Base-by-base conservation (phyloP, 805 yeast species). In the Lipomyces sp. region DNA sequence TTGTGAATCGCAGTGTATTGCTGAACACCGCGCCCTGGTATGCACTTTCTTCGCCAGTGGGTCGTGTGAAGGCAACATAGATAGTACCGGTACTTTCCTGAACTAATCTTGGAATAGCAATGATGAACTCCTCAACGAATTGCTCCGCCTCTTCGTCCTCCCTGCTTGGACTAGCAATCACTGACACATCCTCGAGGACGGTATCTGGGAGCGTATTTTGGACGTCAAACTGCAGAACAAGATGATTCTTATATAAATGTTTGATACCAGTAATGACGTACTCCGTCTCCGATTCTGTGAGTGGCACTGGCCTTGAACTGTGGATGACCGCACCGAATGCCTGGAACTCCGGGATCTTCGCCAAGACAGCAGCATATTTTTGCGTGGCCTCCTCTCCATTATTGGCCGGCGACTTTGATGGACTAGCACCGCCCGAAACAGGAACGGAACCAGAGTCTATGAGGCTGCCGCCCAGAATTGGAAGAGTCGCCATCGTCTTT, bases 251-350 rank as follows among this genome's bases (percentile, higher is more conserved):
- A 78, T 90, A 95, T 64, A 93, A 79, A 77, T 93, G 98, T 78
- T 91, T 93, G 64, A 90, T 82, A 45, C 89, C 93, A 61, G 84
- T 84, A 66, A 95, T 96, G 55, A 92, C 93, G 77, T 92, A 92
- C 79, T 95, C 99, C 68, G 96, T 92, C 77, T 93, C 98, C 66
- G 85, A 83, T 77, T 95, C 99, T 30, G 98, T 93, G 74, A 94
- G 85, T 71, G 88, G 86, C 64, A 86, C 81, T 45, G 82, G 77
- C 48, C 80, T 75, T 1, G 96, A 87, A 7, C 93, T 85, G 79
- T 89, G 92, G 68, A 92, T 81, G 69, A 92, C 82, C 48, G 84
- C 77, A 69, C 98, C 98, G 75, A 87, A 92, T 2, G 80, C 80
- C 24, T 86, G 83, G 73, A 93, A 83, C 75, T 92, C 95, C 32